Conservation (phyloP, 177 flowering plant genomes). For the Vitis hybrid region DNA sequence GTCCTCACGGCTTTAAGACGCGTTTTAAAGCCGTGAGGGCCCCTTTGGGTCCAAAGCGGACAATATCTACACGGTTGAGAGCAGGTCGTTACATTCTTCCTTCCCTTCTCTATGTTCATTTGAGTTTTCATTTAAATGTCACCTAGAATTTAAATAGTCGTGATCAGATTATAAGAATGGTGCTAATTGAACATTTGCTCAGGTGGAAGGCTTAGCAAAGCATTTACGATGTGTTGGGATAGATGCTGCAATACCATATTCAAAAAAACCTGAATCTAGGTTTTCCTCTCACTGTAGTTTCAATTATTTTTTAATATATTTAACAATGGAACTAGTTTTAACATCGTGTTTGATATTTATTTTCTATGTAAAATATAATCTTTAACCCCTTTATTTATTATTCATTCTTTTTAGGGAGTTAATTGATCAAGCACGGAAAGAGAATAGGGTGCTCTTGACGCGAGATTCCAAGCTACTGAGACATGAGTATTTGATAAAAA, state of each 20-base stretch:
- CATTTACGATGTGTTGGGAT: constrained; percentile 92
- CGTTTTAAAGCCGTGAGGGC: too few relatives aligned
- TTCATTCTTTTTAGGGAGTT: constrained; percentile 51
- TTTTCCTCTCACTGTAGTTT: constrained; percentile 15
- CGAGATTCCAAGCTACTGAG: constrained; percentile 84
- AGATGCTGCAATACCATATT: constrained; percentile 83
- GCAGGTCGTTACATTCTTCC: background rate
- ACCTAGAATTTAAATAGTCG: too few relatives aligned
- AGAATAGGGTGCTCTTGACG: constrained; percentile 86
- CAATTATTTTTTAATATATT: background rate
- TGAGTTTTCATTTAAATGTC: background rate
- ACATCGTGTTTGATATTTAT: background rate
- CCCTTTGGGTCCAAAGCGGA: too few relatives aligned
- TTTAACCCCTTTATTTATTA: background rate
- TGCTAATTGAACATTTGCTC: constrained; percentile 6
- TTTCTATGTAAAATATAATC: background rate
- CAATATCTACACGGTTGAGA: too few relatives aligned
- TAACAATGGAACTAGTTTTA: background rate
- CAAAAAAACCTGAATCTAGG: constrained; percentile 86
- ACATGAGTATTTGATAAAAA: constrained; percentile 64
- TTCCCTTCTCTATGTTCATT: background rate
- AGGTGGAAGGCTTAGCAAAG: constrained; percentile 96
- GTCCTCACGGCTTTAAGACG: too few relatives aligned
- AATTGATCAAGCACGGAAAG: constrained; percentile 71
- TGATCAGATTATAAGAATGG: background rate